phyloP scores from a whole-genome alignment of 768 basidiomycete genomes.

The Pleurotus cornucopiae region DNA sequence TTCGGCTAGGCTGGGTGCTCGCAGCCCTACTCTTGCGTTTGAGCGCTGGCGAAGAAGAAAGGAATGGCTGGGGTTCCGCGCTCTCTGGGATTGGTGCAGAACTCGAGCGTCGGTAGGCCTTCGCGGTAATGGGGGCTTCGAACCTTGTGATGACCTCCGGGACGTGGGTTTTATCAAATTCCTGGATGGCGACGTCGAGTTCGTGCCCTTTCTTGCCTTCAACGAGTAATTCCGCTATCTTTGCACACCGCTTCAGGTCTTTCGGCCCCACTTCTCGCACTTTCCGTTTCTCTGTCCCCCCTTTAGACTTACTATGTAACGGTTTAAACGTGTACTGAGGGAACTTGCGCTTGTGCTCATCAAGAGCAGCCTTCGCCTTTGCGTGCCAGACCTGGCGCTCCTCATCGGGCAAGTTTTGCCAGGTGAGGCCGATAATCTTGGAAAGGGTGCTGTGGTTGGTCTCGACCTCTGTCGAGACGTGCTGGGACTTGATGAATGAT shows the following conservation, averaged over 20 bases:
- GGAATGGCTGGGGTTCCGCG: constrained; percentile 31
- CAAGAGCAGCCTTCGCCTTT: constrained; percentile 68
- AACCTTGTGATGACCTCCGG: constrained; percentile 68
- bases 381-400: constrained; percentile 75
- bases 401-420: constrained; percentile 74
- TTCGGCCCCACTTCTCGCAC: constrained; percentile 61
- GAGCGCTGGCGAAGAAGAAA: constrained; percentile 20
- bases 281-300: constrained; percentile 44
- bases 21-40: constrained; percentile 25
- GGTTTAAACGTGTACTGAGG: constrained; percentile 76
- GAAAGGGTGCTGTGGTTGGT: constrained; percentile 81
- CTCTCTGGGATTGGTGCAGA: constrained; percentile 50
- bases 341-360: constrained; percentile 72
- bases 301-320: constrained; percentile 42
- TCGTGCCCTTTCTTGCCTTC: constrained; percentile 52
- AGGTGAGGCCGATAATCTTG: constrained; percentile 81
- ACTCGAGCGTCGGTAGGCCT: constrained; percentile 63
- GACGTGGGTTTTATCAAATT: constrained; percentile 48
- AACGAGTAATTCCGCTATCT: constrained; percentile 63
- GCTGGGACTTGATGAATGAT: constrained; percentile 75
- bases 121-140: constrained; percentile 70
- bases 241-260: constrained; percentile 59
- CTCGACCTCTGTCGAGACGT: constrained; percentile 74
- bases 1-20: constrained; percentile 33
- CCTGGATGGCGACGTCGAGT: constrained; percentile 49